These are phyloP conservation scores for Xylaria curta DNA, from an alignment of 495 filamentous ascomycete genomes.

Conservation along the genomic window DNA sequence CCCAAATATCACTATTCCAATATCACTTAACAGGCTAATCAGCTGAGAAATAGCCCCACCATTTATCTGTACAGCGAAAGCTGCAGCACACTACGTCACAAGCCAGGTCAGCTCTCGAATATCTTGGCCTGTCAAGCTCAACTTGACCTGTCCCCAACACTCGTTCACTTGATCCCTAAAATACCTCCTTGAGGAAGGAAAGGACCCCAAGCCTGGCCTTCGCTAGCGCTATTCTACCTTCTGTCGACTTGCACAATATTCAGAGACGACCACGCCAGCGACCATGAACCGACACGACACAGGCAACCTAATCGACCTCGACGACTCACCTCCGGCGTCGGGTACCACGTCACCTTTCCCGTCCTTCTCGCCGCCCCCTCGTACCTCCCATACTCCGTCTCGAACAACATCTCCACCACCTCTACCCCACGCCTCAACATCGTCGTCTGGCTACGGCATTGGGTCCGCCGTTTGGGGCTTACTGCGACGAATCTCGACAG, in stretches of 20 bases:
- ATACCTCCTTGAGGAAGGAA: background rate
- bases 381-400: slow-evolving; percentile 26
- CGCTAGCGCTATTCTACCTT: background rate
- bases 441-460: slow-evolving; percentile 34
- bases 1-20: background rate
- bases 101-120: slow-evolving; percentile 3
- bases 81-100: slow-evolving; percentile 15
- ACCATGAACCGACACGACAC: slow-evolving; percentile 24
- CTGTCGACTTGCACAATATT: background rate
- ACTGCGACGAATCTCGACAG: slow-evolving; percentile 43
- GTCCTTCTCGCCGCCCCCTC: slow-evolving; percentile 11
- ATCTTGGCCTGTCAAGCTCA: too few relatives aligned
- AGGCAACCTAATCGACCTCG: slow-evolving; percentile 27
- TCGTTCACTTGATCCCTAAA: background rate
- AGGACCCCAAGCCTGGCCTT: background rate
- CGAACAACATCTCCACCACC: slow-evolving; percentile 23
- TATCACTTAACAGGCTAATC: background rate
- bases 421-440: slow-evolving; percentile 22
- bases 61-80: background rate
- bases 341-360: slow-evolving; percentile 2
- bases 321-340: slow-evolving; percentile 14
- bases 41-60: slow-evolving; percentile 2
- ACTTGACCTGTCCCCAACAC: background rate
- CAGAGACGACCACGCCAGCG: background rate
- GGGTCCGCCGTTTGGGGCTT: slow-evolving; percentile 40